Evolutionary conservation across 352 stramenopile genomes (phyloP).

Genomic region (Globisporangium camurandrum): DNA sequence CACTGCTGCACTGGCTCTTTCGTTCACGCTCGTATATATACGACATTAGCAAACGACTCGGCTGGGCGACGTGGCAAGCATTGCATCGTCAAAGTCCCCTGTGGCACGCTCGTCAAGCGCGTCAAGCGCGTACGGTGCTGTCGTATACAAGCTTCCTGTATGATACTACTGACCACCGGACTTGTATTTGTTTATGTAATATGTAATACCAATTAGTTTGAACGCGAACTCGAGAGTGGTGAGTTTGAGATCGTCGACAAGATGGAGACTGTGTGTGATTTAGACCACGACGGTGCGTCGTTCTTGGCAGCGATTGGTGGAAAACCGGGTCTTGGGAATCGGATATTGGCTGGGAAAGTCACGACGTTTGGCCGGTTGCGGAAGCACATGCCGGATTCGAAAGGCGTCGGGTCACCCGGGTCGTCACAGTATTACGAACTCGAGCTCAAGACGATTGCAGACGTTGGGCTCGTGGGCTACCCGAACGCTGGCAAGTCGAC

Average conservation of each 20-base stretch:
- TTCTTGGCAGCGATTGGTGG: slow-evolving; percentile 76
- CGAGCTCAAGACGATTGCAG: slow-evolving; percentile 98
- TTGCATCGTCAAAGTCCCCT: slow-evolving; percentile 74
- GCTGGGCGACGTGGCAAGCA: slow-evolving; percentile 75
- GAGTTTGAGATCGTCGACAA: slow-evolving; percentile 80
- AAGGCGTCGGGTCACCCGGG: slow-evolving; percentile 84
- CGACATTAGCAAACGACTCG: slow-evolving; percentile 66
- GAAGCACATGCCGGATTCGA: slow-evolving; percentile 81
- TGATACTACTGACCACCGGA: background rate
- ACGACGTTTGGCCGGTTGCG: slow-evolving; percentile 74
- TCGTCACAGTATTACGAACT: slow-evolving; percentile 93
- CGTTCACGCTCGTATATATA: slow-evolving; percentile 4
- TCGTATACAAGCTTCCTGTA: no score
- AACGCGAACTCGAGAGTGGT: slow-evolving; percentile 63
- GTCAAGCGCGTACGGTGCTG: slow-evolving; percentile 53
- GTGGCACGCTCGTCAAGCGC: slow-evolving; percentile 82
- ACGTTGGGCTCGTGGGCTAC: slow-evolving; percentile 98
- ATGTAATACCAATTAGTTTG: no score
- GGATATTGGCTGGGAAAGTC: slow-evolving; percentile 76
- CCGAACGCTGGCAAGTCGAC: slow-evolving; percentile 98
- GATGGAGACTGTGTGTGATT: slow-evolving; percentile 66
- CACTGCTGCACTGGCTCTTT: background rate
- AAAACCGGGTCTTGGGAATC: slow-evolving; percentile 80
- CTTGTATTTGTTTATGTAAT: background rate
- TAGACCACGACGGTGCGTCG: slow-evolving; percentile 58